Evolutionary conservation across 805 yeast species (phyloP).

Genomic region (Yueomyces sp.): DNA sequence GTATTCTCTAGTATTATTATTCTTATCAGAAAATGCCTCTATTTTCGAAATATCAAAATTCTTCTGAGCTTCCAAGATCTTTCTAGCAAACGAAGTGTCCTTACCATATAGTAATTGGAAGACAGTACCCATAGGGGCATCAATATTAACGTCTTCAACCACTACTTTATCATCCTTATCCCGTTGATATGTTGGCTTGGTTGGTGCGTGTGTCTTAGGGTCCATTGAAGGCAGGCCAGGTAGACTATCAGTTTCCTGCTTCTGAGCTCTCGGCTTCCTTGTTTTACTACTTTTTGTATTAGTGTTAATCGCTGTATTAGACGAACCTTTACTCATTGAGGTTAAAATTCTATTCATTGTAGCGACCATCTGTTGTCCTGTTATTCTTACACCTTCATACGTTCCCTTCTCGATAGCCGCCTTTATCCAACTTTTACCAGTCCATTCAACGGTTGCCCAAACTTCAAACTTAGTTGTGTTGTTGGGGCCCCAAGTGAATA

Average conservation of each 20-base stretch:
- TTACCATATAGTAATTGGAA: conserved; percentile 48
- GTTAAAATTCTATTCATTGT: conserved; percentile 29
- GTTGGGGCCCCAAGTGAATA: conserved; percentile 48
- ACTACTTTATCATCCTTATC: conserved; percentile 41
- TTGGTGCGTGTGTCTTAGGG: conserved; percentile 32
- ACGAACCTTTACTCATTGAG: background rate
- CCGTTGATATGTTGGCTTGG: conserved; percentile 29
- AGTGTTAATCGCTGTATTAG: conserved; percentile 5
- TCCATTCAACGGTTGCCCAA: conserved; percentile 51
- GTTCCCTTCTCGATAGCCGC: conserved; percentile 65
- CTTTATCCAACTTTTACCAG: conserved; percentile 67
- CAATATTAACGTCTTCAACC: conserved; percentile 32
- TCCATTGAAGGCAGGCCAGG: conserved; percentile 21
- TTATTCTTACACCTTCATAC: conserved; percentile 56
- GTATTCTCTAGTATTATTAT: conserved; percentile 32
- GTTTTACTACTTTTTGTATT: conserved; percentile 3
- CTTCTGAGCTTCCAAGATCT: conserved; percentile 41
- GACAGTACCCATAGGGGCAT: conserved; percentile 57
- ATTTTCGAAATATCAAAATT: conserved; percentile 45
- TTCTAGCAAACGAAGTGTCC: conserved; percentile 35
- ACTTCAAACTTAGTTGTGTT: conserved; percentile 41
- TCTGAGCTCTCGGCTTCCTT: conserved; percentile 3
- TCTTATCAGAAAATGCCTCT: conserved; percentile 25
- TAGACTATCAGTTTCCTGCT: background rate
- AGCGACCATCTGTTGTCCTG: conserved; percentile 33